These are phyloP conservation scores for Deuterostichococcus epilithicus DNA, from an alignment of 139 green algal genomes.

Conservation along the genomic window DNA sequence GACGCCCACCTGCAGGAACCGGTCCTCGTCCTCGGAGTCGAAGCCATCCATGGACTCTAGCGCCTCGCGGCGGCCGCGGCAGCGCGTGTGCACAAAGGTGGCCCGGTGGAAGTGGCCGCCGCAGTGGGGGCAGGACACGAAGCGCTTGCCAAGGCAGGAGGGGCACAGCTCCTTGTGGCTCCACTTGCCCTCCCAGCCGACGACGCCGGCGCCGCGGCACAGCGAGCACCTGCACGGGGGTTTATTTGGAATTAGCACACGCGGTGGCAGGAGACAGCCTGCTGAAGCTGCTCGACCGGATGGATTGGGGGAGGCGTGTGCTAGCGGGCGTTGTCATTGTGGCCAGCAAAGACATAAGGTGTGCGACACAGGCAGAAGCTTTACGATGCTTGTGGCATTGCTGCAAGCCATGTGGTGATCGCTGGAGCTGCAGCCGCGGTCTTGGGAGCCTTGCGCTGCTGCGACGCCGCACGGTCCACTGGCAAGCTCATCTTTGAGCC, in stretches of 20 bases:
- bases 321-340: too few species aligned
- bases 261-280: too few species aligned
- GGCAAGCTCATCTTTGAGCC: too few species aligned
- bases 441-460: too few species aligned
- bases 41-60: background rate
- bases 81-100: slow-evolving; percentile 23
- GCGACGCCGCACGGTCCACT: too few species aligned
- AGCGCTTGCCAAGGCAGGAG: slow-evolving; percentile 25
- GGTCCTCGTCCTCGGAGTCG: background rate
- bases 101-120: slow-evolving; percentile 21
- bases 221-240: slow-evolving; percentile 25
- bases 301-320: background rate
- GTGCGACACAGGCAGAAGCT: too few species aligned
- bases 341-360: too few species aligned
- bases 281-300: too few species aligned
- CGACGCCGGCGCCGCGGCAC: slow-evolving; percentile 23
- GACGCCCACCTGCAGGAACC: background rate
- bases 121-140: slow-evolving; percentile 24
- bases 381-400: too few species aligned
- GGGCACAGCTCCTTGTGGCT: slow-evolving; percentile 31
- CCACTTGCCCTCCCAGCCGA: slow-evolving; percentile 42
- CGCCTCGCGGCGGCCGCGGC: background rate
- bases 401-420: too few species aligned
- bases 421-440: too few species aligned
- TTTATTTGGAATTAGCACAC: too few species aligned